Conservation (phyloP, 1,284 basidiomycete species). For the Moesziomyces globuligerus region DNA sequence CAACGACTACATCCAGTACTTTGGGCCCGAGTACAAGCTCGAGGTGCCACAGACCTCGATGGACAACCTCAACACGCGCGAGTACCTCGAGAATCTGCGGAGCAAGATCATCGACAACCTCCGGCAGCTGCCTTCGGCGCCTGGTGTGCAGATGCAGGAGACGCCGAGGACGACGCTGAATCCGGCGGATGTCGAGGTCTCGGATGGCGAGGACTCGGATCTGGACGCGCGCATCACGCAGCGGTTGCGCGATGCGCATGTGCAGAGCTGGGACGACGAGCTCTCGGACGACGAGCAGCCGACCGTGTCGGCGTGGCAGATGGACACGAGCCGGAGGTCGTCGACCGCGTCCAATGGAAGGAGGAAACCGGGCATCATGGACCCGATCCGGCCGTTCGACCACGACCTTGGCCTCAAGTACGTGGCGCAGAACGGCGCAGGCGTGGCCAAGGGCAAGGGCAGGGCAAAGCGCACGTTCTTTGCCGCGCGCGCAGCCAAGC, state of each 20-base stretch:
- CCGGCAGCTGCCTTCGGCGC: slow-evolving; percentile 80
- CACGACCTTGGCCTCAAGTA: slow-evolving; percentile 45
- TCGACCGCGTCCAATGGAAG: slow-evolving; percentile 5
- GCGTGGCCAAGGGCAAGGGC: slow-evolving; percentile 31
- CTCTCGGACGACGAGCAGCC: slow-evolving; percentile 57
- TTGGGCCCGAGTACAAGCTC: slow-evolving; percentile 91
- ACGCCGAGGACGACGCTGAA: slow-evolving; percentile 74
- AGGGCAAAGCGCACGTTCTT: slow-evolving; percentile 52
- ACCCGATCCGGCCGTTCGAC: slow-evolving; percentile 32
- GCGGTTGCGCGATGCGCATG: slow-evolving; percentile 59
- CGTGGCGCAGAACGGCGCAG: slow-evolving; percentile 36
- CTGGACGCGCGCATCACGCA: slow-evolving; percentile 66
- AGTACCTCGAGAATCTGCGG: slow-evolving; percentile 83
- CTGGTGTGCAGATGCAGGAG: slow-evolving; percentile 86
- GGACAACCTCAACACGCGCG: slow-evolving; percentile 88
- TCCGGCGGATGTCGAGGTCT: slow-evolving; percentile 71
- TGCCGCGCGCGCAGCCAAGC: slow-evolving; percentile 43
- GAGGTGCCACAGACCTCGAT: slow-evolving; percentile 92
- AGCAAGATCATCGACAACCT: slow-evolving; percentile 81
- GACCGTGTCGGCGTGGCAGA: slow-evolving; percentile 16
- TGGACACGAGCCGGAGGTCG: slow-evolving; percentile 17
- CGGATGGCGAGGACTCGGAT: slow-evolving; percentile 67
- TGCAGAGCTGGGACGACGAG: slow-evolving; percentile 59
- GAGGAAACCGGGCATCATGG: slow-evolving; percentile 39
- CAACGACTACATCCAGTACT: slow-evolving; percentile 98